These are phyloP conservation scores for Mycena metata DNA, from an alignment of 768 basidiomycete species.

Conservation along the genomic window DNA sequence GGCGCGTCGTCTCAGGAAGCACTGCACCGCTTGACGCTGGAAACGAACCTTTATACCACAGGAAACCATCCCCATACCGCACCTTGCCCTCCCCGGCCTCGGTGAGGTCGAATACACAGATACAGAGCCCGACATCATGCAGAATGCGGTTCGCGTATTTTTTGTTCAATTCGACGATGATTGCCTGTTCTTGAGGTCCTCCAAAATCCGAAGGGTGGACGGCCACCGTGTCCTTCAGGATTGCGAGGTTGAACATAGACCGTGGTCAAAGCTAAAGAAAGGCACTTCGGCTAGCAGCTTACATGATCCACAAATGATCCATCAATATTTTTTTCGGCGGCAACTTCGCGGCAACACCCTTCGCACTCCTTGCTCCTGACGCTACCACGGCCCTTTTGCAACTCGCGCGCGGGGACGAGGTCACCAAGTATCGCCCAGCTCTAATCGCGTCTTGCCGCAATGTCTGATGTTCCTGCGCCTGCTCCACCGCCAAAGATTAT, in stretches of 20 bases:
- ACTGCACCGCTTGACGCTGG: not conserved
- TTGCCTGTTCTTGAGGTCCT: conserved; percentile 79
- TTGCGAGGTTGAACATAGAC: conserved; percentile 61
- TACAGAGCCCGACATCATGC: conserved; percentile 91
- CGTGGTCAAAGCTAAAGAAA: conserved; percentile 3
- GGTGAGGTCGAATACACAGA: conserved; percentile 90
- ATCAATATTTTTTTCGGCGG: not conserved
- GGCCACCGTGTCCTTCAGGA: conserved; percentile 84
- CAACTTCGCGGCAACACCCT: not conserved
- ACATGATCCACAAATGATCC: not conserved
- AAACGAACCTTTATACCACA: conserved; percentile 92
- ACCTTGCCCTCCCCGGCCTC: conserved; percentile 93
- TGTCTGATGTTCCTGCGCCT: conserved; percentile 45
- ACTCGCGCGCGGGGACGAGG: not conserved
- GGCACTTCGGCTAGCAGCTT: not conserved
- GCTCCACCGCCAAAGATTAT: conserved; percentile 55
- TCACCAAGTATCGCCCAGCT: not conserved
- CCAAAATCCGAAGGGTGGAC: conserved; percentile 92
- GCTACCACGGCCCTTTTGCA: not conserved
- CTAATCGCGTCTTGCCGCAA: conserved; percentile 10
- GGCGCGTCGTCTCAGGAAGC: conserved; percentile 17
- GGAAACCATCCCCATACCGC: conserved; percentile 92
- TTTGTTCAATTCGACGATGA: conserved; percentile 90
- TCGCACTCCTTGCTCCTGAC: not conserved
- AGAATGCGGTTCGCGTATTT: conserved; percentile 95